Evolutionary conservation across 2,329 filamentous ascomycete species (phyloP).

Genomic region (Fusarium acutatum): DNA sequence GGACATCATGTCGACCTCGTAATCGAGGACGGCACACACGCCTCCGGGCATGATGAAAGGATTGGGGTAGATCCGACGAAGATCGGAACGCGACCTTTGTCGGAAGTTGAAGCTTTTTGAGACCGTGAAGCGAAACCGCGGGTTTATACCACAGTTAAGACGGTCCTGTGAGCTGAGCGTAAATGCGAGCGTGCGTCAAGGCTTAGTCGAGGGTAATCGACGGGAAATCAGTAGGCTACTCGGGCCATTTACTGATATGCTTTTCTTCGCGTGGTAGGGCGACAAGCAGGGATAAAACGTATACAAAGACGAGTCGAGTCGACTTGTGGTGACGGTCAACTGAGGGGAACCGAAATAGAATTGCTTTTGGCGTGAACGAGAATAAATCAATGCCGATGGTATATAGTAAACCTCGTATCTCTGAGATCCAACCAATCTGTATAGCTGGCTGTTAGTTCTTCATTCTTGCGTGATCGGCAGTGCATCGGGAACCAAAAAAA

Average conservation of each 20-base stretch:
- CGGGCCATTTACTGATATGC: slow-evolving; percentile 47
- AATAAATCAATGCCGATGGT: slow-evolving; percentile 10
- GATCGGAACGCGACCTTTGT: slow-evolving; percentile 51
- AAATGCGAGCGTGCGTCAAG: neutral
- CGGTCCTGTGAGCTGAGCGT: slow-evolving; percentile 13
- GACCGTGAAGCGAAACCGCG: slow-evolving; percentile 24
- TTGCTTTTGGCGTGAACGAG: slow-evolving; percentile 24
- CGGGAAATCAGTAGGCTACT: slow-evolving; percentile 37
- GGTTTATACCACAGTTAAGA: slow-evolving; percentile 25
- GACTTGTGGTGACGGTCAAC: slow-evolving; percentile 3
- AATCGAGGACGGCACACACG: slow-evolving; percentile 93
- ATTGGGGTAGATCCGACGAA: slow-evolving; percentile 48
- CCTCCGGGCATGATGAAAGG: slow-evolving; percentile 74
- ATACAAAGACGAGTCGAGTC: slow-evolving; percentile 8
- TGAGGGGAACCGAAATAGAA: neutral
- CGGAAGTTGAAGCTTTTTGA: slow-evolving; percentile 38
- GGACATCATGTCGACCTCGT: slow-evolving; percentile 95
- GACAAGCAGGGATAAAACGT: slow-evolving; percentile 27
- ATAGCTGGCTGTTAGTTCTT: neutral
- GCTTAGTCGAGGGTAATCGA: slow-evolving; percentile 25
- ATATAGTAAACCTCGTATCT: slow-evolving; percentile 19
- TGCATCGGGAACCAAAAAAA: neutral
- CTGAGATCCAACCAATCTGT: slow-evolving; percentile 16
- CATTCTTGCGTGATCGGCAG: neutral
- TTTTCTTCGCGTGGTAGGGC: slow-evolving; percentile 23